phyloP scores from a whole-genome alignment of 441 rosid species.

The Erysimum pusillum region DNA sequence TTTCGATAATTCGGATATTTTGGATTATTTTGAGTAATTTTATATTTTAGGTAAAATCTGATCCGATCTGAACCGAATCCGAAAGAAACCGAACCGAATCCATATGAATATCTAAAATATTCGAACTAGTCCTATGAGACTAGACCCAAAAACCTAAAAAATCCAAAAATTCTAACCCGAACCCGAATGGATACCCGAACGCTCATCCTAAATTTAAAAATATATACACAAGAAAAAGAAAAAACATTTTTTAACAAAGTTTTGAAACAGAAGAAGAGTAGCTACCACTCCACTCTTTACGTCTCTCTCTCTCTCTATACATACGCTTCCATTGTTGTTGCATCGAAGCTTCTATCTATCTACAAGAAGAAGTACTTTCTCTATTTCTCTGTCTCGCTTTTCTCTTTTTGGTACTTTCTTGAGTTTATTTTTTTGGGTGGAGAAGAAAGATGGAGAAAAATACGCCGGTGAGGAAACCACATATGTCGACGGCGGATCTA shows the following conservation, averaged over 20 bases:
- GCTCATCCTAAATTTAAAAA: not conserved
- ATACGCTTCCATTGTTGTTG: slow-evolving; percentile 25
- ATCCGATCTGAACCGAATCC: too few relatives aligned
- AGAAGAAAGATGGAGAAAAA: slow-evolving; percentile 51
- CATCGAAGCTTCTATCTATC: not conserved
- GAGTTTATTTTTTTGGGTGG: not conserved
- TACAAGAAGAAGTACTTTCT: not conserved
- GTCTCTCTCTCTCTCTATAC: slow-evolving; percentile 24
- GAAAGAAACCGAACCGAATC: too few relatives aligned
- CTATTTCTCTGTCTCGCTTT: not conserved
- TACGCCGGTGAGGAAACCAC: slow-evolving; percentile 78
- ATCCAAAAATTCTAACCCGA: too few relatives aligned
- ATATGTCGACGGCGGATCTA: slow-evolving; percentile 87
- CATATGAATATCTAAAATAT: too few relatives aligned
- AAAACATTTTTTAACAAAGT: not conserved
- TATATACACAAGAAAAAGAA: not conserved
- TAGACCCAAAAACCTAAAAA: too few relatives aligned
- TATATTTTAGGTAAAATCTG: too few relatives aligned
- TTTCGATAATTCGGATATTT: too few relatives aligned
- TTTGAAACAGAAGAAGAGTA: slow-evolving; percentile 46
- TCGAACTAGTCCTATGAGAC: too few relatives aligned
- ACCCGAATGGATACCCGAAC: too few relatives aligned
- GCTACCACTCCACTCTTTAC: slow-evolving; percentile 43
- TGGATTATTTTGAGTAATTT: too few relatives aligned
- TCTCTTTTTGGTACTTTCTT: not conserved